Conservation (phyloP, 2,329 filamentous ascomycete genomes). For the Waltergamsia citrina region DNA sequence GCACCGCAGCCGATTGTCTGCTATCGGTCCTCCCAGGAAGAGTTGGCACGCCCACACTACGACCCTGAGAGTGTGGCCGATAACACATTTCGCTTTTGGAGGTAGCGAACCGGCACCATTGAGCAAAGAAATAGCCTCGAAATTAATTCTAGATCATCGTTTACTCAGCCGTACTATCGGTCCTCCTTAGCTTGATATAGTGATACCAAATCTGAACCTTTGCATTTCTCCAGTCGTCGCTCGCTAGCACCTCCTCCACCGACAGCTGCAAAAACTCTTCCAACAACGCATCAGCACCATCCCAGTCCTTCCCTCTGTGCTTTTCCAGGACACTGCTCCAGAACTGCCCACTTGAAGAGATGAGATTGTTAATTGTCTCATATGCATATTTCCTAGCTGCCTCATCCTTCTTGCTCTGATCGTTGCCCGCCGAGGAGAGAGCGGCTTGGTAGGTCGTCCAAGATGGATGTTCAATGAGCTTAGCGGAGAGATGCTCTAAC, state of each 20-base stretch:
- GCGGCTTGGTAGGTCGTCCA: background rate
- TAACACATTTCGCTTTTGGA: too few species aligned
- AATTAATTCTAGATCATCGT: too few species aligned
- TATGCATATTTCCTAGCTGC: conserved; percentile 1
- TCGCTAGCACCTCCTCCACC: background rate
- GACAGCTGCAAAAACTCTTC: background rate
- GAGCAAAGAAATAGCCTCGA: too few species aligned
- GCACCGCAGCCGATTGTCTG: too few species aligned
- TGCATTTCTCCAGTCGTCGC: background rate
- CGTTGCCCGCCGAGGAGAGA: background rate
- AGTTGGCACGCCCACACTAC: too few species aligned
- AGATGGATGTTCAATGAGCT: conserved; percentile 1
- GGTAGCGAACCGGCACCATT: too few species aligned
- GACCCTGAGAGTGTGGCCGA: too few species aligned
- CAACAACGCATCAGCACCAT: background rate
- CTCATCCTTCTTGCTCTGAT: background rate
- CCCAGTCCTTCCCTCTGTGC: background rate
- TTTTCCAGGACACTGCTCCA: conserved; percentile 1
- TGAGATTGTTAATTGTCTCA: background rate
- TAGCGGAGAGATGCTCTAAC: background rate
- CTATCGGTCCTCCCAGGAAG: too few species aligned
- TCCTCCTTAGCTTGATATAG: conserved; percentile 1
- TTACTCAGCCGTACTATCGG: background rate
- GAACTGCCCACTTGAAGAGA: conserved; percentile 1
- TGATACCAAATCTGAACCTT: conserved; percentile 3